Conservation (phyloP, 176 grass and related monocot genomes). For the Eremochloa ophiuroides region DNA sequence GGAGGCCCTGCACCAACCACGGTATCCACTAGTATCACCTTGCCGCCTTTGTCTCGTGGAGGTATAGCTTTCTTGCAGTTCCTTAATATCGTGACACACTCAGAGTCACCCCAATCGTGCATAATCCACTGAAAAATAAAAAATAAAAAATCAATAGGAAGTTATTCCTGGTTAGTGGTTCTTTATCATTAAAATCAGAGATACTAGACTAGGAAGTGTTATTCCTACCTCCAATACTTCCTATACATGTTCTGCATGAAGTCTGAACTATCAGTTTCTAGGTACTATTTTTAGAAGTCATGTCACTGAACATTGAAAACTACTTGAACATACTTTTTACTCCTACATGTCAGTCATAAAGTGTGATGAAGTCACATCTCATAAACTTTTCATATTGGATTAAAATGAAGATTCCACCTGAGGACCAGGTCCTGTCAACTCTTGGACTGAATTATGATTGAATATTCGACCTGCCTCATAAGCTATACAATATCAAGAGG, state of each 20-base stretch:
- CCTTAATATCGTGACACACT: neutral
- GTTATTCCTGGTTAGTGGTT: neutral
- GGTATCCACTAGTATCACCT: neutral
- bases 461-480: neutral
- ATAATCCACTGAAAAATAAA: neutral
- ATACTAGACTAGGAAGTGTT: neutral
- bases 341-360: no score
- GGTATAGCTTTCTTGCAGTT: slow-evolving; percentile 8
- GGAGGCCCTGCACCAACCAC: neutral
- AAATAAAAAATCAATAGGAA: neutral
- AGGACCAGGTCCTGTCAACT: neutral
- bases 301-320: neutral
- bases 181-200: neutral
- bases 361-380: neutral
- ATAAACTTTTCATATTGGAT: neutral
- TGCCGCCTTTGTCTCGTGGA: neutral
- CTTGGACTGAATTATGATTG: neutral
- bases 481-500: neutral
- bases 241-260: neutral
- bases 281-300: neutral
- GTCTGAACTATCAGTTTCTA: neutral
- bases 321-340: no score
- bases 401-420: neutral
- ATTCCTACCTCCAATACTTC: neutral
- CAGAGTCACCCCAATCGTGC: neutral